A percentile compares a stretch with the other conserved stretches of the same genome.
These are phyloP conservation scores for Penicillium coffeae DNA, from an alignment of 495 filamentous ascomycete genomes.

Conservation along the genomic window DNA sequence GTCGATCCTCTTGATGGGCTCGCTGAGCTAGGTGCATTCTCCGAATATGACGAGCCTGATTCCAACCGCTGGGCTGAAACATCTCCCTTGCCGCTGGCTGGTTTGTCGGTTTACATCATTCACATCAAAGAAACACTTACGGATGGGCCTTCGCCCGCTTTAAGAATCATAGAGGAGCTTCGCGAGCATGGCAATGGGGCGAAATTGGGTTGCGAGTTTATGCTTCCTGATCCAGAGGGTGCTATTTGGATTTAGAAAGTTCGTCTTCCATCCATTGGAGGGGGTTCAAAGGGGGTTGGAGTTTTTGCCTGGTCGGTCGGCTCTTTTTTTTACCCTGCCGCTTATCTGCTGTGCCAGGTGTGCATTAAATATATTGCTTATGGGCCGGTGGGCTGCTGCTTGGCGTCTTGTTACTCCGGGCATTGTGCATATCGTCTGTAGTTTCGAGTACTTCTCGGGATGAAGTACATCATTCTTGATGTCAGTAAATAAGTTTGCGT, in stretches of 20 bases:
- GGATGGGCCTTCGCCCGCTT: conserved; percentile 58
- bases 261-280: neutral
- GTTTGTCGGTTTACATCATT: conserved; percentile 67
- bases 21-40: conserved; percentile 6
- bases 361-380: neutral
- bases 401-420: neutral
- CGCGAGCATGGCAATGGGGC: conserved; percentile 54
- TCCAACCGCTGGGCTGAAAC: conserved; percentile 19
- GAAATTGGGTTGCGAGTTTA: conserved; percentile 74
- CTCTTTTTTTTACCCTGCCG: neutral
- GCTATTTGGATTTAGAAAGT: conserved; percentile 32
- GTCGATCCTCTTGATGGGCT: conserved; percentile 8
- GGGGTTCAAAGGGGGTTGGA: too few relatives aligned
- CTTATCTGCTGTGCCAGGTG: neutral
- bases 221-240: conserved; percentile 57
- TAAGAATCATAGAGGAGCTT: conserved; percentile 67
- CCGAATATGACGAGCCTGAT: conserved; percentile 12
- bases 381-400: neutral
- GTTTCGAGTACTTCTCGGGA: neutral
- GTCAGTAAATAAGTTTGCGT: too few relatives aligned
- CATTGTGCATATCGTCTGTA: neutral
- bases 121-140: conserved; percentile 75
- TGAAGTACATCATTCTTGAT: neutral
- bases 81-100: conserved; percentile 41
- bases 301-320: too few relatives aligned